Evolutionary conservation across 73 alveolate species (phyloP).

Genomic region (Paramecium biaurelia): DNA sequence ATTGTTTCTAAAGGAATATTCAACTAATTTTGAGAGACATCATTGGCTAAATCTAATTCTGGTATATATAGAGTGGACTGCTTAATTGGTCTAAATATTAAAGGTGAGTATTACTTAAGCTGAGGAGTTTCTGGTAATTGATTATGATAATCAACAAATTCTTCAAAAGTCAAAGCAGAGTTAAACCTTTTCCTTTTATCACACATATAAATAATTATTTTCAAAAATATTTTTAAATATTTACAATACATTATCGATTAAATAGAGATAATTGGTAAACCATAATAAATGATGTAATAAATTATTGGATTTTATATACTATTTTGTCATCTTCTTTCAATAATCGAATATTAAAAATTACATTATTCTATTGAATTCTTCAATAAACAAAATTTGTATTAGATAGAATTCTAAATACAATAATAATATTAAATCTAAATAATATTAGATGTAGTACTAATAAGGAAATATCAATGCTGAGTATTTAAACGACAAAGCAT

Average conservation of each 20-base stretch:
- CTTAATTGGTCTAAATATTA: background rate
- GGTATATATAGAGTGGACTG: background rate
- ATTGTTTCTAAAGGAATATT: background rate
- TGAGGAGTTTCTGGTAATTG: background rate
- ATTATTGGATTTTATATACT: background rate
- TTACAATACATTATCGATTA: background rate
- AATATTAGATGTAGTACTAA: background rate
- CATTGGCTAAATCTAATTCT: background rate
- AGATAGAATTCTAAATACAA: background rate
- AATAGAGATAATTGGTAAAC: background rate
- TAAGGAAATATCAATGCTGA: background rate
- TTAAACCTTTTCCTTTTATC: background rate
- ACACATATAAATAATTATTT: slow-evolving; percentile 22
- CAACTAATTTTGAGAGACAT: background rate
- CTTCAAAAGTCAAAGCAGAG: background rate
- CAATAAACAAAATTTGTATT: background rate
- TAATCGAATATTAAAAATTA: too few relatives aligned
- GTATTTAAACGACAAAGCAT: background rate
- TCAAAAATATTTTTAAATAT: background rate
- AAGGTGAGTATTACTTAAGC: background rate
- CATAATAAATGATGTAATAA: background rate
- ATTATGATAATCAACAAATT: background rate
- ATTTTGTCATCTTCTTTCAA: background rate
- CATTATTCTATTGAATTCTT: background rate
- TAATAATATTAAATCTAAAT: background rate